Base-by-base conservation (phyloP, 768 basidiomycete genomes). In the Paxillus ammoniavirescens region DNA sequence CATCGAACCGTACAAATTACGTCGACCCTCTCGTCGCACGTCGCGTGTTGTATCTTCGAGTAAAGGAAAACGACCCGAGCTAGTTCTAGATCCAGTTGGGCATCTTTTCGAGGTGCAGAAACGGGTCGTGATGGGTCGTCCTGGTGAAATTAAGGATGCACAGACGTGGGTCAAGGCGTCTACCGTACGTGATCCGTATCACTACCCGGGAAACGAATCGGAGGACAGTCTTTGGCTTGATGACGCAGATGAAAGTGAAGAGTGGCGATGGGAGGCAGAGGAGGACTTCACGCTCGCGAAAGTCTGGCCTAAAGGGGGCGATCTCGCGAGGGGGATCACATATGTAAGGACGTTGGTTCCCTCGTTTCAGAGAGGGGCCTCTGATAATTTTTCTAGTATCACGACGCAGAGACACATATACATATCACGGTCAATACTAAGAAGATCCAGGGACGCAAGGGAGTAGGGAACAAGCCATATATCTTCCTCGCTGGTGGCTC, bases 221-320 rank as follows among this genome's bases (percentile, higher is more conserved):
- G 69, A 67, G 42, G 71, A 67, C 4, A 68, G 67, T 40, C 55
- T 62, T 36, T 62, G 68, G 57, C 55, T 67, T 26, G 63, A 66
- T 2, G 63, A 64, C n/a, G 59, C 65, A 0, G 71, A 71, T 1
- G 73, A 72, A 36, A 72, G 76, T 0, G 76, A 76, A 5, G 76
- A 73, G 8, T 87, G 86, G 81, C 76, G 73, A 40, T 89, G 87
- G 87, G 79, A 82, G 47, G 79, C 82, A 2, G 88, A 89, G 62
- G 84, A 87, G 61, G 87, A 87, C 56, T 77, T 80, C 45, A 79
- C 79, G 0, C 65, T 89, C 13, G 75, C 64, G 8, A 79, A 82
- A 60, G 80, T 80, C 4, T 90, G 86, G 84, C 75, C 77, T 0
- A 68, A 72, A 4, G 69, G 72, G 0, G 70, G 69, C 2, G 75